phyloP scores from a whole-genome alignment of 2,329 filamentous ascomycete genomes.

The Aspergillus spinulosporus region DNA sequence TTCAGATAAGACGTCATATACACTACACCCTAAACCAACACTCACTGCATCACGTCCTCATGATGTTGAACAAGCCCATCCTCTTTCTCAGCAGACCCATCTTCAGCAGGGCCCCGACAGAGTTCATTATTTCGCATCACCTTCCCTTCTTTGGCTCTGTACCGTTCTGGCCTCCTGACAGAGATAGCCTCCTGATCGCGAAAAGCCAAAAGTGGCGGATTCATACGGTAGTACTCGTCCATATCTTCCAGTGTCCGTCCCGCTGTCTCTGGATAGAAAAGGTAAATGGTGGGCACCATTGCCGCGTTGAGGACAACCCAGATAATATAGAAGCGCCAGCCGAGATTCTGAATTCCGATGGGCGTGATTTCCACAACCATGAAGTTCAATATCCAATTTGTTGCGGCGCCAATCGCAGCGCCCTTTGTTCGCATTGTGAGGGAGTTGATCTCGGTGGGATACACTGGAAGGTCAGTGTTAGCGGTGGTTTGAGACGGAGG shows the following conservation, averaged over 20 bases:
- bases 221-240: constrained; percentile 32
- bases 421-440: constrained; percentile 38
- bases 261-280: constrained; percentile 36
- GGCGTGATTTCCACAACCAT: constrained; percentile 38
- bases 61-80: neutral
- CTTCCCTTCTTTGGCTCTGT: constrained; percentile 4
- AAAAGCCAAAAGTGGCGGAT: constrained; percentile 13
- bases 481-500: neutral
- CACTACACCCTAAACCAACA: neutral
- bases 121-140: constrained; percentile 8
- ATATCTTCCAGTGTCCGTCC: constrained; percentile 35
- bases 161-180: constrained; percentile 8
- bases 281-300: constrained; percentile 32
- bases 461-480: constrained; percentile 19
- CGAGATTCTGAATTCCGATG: constrained; percentile 32
- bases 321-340: constrained; percentile 36
- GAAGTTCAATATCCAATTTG: constrained; percentile 37
- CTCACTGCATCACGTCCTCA: neutral
- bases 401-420: constrained; percentile 32
- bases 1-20: neutral
- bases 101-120: neutral
- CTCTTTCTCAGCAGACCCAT: neutral
- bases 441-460: constrained; percentile 38
- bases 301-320: constrained; percentile 30
- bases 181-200: constrained; percentile 11